Evolutionary conservation across 345 rosid genomes (phyloP).

Genomic region (Ceriops decandra): DNA sequence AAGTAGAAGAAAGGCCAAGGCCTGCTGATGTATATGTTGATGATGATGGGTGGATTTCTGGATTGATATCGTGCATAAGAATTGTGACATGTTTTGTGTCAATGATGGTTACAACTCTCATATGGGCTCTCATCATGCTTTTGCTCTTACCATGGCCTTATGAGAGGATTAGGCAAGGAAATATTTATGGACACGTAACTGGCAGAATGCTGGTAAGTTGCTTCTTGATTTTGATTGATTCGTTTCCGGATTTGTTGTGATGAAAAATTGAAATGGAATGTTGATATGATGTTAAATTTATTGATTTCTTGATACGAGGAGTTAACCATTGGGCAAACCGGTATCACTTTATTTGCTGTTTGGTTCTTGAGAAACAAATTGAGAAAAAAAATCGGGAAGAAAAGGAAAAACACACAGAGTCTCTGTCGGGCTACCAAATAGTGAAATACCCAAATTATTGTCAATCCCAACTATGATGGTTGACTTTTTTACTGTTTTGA

Average conservation of each 20-base stretch:
- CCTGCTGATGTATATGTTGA: conserved; percentile 28
- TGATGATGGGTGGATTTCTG: conserved; percentile 43
- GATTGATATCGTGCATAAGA: conserved; percentile 39
- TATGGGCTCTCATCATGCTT: conserved; percentile 48
- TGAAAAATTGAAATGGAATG: not conserved
- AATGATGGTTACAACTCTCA: conserved; percentile 44
- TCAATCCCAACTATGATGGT: no score
- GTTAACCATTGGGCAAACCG: not conserved
- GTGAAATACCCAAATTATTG: no score
- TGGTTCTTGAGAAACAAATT: not conserved
- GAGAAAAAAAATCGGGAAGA: not conserved
- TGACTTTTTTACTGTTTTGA: no score
- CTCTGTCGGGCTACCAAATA: no score
- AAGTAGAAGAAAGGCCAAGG: conserved; percentile 2
- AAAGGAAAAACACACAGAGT: no score
- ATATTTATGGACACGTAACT: conserved; percentile 52
- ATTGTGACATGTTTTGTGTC: conserved; percentile 42
- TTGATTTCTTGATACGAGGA: not conserved
- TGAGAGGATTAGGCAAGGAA: conserved; percentile 51
- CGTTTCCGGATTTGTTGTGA: not conserved
- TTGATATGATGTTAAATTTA: not conserved
- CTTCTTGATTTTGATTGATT: not conserved
- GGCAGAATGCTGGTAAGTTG: conserved; percentile 53
- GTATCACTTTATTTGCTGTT: no score
- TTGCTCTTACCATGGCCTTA: conserved; percentile 50